Evolutionary conservation across 257 asterid species (phyloP).

Genomic region (Forsythia suspensa): DNA sequence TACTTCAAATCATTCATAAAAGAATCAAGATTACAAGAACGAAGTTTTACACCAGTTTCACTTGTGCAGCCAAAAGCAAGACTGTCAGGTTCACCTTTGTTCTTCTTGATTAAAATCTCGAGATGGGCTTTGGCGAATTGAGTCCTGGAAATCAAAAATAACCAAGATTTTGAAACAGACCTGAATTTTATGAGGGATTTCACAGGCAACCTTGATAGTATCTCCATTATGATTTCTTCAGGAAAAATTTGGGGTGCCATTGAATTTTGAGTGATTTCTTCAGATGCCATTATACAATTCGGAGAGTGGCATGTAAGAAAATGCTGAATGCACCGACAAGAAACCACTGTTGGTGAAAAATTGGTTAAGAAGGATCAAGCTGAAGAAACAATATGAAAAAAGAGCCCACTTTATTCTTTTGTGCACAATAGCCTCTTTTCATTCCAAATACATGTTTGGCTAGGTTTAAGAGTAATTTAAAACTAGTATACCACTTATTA

Average conservation of each 20-base stretch:
- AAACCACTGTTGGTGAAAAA: no score
- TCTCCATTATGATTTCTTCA: constrained; percentile 14
- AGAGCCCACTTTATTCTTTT: no score
- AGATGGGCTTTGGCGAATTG: constrained; percentile 4
- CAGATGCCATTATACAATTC: no score
- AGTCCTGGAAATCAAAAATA: background rate
- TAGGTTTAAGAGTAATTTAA: no score
- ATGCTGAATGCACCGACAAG: no score
- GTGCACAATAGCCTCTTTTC: no score
- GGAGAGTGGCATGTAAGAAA: no score
- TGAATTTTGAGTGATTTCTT: background rate
- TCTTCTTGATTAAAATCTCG: background rate
- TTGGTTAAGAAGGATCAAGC: no score
- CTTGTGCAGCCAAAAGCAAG: background rate
- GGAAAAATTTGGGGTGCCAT: background rate
- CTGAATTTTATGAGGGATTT: constrained; percentile 5
- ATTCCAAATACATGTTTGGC: no score
- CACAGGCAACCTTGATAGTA: constrained; percentile 20
- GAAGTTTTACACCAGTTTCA: background rate
- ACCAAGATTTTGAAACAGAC: background rate
- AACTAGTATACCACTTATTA: no score
- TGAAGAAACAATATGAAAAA: no score
- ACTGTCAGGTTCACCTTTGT: background rate
- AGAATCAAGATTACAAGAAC: constrained; percentile 23
- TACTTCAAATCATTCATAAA: background rate